A percentile compares a stretch with the other conserved stretches of the same genome.
Evolutionary conservation across 441 rosid genomes (phyloP).

Genomic region (Euphorbia schlechtendalii): DNA sequence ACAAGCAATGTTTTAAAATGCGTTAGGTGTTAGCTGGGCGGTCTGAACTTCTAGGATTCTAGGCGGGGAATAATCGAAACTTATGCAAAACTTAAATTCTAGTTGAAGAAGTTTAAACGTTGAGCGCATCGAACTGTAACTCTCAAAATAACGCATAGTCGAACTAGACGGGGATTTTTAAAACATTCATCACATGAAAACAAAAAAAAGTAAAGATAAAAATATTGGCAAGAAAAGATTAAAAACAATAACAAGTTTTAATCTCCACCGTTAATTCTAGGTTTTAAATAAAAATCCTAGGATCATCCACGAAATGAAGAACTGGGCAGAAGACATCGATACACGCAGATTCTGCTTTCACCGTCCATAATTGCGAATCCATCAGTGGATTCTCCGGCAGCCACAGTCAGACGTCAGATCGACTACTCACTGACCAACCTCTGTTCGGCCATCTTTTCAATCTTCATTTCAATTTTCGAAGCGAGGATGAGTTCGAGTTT

Average conservation of each 20-base stretch:
- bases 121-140: too few species aligned
- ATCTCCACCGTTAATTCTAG: slow-evolving; percentile 2
- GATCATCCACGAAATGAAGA: not conserved
- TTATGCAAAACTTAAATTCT: too few species aligned
- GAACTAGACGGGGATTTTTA: too few species aligned
- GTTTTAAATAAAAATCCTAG: not conserved
- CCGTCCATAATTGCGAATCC: not conserved
- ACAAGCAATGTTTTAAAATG: too few species aligned
- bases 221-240: not conserved
- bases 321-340: not conserved
- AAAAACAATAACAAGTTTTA: not conserved
- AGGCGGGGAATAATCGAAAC: too few species aligned
- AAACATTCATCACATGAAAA: too few species aligned
- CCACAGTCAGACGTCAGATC: not conserved
- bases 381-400: not conserved
- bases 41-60: too few species aligned
- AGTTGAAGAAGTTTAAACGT: too few species aligned
- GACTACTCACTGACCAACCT: not conserved
- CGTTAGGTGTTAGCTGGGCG: too few species aligned
- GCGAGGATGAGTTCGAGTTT: not conserved
- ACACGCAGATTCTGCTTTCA: not conserved
- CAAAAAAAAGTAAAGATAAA: too few species aligned
- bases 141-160: too few species aligned
- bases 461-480: not conserved
- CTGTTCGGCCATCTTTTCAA: not conserved